Evolutionary conservation across 495 filamentous ascomycete genomes (phyloP).

Genomic region (Penicillium egyptiacum): DNA sequence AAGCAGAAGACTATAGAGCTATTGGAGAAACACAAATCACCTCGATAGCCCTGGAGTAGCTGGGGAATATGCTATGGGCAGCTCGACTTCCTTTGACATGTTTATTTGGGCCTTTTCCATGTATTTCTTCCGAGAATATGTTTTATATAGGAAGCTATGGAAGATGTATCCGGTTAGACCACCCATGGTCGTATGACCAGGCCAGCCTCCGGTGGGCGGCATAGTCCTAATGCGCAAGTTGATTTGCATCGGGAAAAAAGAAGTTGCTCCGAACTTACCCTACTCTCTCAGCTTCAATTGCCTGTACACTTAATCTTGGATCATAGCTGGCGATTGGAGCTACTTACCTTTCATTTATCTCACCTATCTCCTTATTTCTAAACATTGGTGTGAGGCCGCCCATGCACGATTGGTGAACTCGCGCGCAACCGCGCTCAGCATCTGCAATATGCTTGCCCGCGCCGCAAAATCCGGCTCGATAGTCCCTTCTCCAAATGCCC

Average conservation of each 20-base stretch:
- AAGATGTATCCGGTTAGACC: background rate
- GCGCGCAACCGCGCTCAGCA: slow-evolving; percentile 33
- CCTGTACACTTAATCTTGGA: background rate
- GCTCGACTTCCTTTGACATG: background rate
- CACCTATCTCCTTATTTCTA: background rate
- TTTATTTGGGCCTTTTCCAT: background rate
- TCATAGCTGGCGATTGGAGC: background rate
- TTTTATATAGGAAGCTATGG: background rate
- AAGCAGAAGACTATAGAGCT: background rate
- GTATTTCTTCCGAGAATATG: background rate
- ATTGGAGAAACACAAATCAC: background rate
- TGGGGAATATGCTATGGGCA: background rate
- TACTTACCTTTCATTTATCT: background rate
- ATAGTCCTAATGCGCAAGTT: slow-evolving; percentile 25
- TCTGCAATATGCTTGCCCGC: slow-evolving; percentile 36
- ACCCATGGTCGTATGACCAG: slow-evolving; percentile 20
- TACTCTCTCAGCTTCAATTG: slow-evolving; percentile 16
- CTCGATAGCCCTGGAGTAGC: background rate
- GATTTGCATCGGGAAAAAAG: slow-evolving; percentile 26
- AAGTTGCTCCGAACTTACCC: slow-evolving; percentile 24
- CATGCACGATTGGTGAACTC: slow-evolving; percentile 25
- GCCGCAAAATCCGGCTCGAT: slow-evolving; percentile 31
- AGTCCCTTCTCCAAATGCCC: slow-evolving; percentile 48
- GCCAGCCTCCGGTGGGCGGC: slow-evolving; percentile 20
- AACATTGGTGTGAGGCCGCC: slow-evolving; percentile 8